Base-by-base conservation (phyloP, 192 early-diverging fungal species). In the Piromyces sp. region DNA sequence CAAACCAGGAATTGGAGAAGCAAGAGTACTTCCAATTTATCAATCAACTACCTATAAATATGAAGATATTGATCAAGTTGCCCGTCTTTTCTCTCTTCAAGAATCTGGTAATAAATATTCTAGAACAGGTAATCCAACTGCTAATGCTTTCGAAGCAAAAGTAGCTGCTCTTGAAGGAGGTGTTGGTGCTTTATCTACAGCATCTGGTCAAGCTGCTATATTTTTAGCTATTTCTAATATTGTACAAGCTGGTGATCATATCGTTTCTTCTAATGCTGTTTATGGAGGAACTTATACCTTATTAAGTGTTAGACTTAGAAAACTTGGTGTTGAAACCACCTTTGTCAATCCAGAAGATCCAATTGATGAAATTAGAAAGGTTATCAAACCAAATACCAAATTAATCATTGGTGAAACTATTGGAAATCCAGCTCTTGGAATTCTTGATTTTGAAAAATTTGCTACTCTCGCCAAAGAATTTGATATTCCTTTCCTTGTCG, bases 221-320 rank as follows among this genome's bases (percentile, higher is more conserved):
- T 30, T 40, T 78, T 81, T 30, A 29, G 30, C 81, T 30, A 30
- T 78, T 79, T 81, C 79, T 78, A 33, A 30, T 81, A 30, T 30
- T 81, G 30, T 81, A 17, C 37, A 30, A 30, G 29, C 81, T 30
- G 81, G 38, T 81, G 30, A 81, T 81, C 37, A 80, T 31, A 26
- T 31, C 26, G 79, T 40, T 38, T 22, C 37, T 30, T 68, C 38
- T 78, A 38, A 81, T 38, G 30, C 30, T 3, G n/a, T 81, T 30
- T 81, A 81, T 78, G 81, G 81, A 38, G 81, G 81, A 30, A 37
- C 81, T 78, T 68, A 68, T 22, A 81, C 81, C 16, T 78, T 68
- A 78, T 81, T 81, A 30, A 79, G 13, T 38, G 29, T 30, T 1
- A 37, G 30, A 30, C 28, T 81, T 13, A 30, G 15, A 17, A 81